Conservation (phyloP, 1,284 basidiomycete genomes). For the Sanguinoderma infundibulare region DNA sequence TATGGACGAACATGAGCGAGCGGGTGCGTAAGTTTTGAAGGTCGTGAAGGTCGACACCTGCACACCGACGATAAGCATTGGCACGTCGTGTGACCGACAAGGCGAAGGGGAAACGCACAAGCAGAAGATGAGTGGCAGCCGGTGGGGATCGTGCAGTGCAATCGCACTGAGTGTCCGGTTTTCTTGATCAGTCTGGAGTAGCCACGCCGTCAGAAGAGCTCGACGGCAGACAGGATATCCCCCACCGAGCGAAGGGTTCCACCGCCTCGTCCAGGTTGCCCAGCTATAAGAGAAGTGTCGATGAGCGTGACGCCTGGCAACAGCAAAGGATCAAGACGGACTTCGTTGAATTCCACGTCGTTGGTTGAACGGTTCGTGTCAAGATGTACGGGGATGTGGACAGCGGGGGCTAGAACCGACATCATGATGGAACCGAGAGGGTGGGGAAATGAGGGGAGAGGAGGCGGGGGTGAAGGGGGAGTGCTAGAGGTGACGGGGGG, state of each 20-base stretch:
- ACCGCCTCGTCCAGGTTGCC: conserved; percentile 56
- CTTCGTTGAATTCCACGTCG: conserved; percentile 47
- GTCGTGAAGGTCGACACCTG: conserved; percentile 70
- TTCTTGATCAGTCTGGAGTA: conserved; percentile 47
- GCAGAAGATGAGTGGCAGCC: conserved; percentile 59
- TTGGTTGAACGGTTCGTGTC: conserved; percentile 31
- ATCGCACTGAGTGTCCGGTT: conserved; percentile 46
- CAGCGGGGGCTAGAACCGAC: conserved; percentile 40
- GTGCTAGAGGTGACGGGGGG: conserved; percentile 11
- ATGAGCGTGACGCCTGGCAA: conserved; percentile 15
- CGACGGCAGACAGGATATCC: conserved; percentile 5
- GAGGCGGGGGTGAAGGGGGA: conserved; percentile 17
- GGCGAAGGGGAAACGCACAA: conserved; percentile 46
- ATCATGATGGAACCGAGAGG: conserved; percentile 38
- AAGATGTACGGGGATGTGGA: conserved; percentile 38
- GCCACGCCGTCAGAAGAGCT: neutral
- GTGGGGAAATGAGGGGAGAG: conserved; percentile 15
- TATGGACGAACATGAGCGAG: conserved; percentile 68
- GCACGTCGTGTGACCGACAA: conserved; percentile 18
- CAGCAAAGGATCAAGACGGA: conserved; percentile 26
- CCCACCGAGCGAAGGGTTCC: conserved; percentile 61
- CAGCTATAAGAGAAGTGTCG: conserved; percentile 39
- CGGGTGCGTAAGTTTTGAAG: conserved; percentile 66
- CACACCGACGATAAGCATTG: conserved; percentile 1
- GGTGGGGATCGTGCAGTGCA: conserved; percentile 69